These are phyloP conservation scores for Fusarium oxysporum DNA, from an alignment of 2,329 filamentous ascomycete genomes.

Conservation along the genomic window DNA sequence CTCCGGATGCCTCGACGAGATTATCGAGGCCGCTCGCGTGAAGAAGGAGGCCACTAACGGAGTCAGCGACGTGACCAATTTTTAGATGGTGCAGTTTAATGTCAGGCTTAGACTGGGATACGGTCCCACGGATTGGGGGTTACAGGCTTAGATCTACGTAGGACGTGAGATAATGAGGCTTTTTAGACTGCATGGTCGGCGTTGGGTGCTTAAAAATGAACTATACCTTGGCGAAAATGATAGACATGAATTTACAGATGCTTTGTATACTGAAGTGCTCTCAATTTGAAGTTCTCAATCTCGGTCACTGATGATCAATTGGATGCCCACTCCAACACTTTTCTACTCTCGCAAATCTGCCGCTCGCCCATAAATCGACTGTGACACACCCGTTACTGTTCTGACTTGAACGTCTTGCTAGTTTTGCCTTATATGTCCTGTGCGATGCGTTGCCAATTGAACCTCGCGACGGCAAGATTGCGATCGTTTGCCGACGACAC, in stretches of 20 bases:
- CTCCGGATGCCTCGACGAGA: slow-evolving; percentile 70
- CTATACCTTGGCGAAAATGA: slow-evolving; percentile 30
- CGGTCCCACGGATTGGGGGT: neutral
- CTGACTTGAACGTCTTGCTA: no score
- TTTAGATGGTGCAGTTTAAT: slow-evolving; percentile 6
- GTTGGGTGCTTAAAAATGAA: slow-evolving; percentile 34
- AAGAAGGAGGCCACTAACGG: slow-evolving; percentile 25
- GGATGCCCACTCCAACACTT: no score
- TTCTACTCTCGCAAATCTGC: no score
- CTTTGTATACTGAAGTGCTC: slow-evolving; percentile 28
- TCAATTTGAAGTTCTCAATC: slow-evolving; percentile 15
- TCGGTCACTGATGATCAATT: neutral
- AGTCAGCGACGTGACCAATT: slow-evolving; percentile 20
- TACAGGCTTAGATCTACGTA: slow-evolving; percentile 29
- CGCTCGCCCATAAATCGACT: no score
- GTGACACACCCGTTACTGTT: no score
- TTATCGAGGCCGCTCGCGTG: slow-evolving; percentile 41
- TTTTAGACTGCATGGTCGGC: slow-evolving; percentile 32
- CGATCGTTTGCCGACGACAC: neutral
- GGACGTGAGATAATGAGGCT: slow-evolving; percentile 32
- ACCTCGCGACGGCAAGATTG: neutral
- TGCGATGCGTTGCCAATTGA: neutral
- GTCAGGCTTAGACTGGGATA: slow-evolving; percentile 5
- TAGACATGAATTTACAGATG: slow-evolving; percentile 28
- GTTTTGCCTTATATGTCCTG: neutral